These are phyloP conservation scores for Cornus controversa DNA, from an alignment of 148 eudicot species.

Conservation along the genomic window DNA sequence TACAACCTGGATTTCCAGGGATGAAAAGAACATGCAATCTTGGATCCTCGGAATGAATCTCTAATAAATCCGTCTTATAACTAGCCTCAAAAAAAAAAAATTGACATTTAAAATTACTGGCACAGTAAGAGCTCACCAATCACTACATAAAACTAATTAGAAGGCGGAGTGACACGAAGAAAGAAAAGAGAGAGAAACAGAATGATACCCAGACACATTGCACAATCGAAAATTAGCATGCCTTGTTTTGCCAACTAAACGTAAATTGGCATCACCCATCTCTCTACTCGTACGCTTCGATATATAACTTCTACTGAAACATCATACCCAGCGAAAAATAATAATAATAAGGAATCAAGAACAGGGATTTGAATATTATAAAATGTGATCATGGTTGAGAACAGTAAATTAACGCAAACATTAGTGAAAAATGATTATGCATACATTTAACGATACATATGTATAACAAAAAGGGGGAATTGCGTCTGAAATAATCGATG, in stretches of 20 bases:
- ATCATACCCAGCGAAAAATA: background rate
- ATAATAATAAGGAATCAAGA: background rate
- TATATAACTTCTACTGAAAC: conserved; percentile 15
- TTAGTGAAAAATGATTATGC: too few relatives aligned
- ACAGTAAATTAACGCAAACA: too few relatives aligned
- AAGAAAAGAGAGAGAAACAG: conserved; percentile 10
- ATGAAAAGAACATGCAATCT: conserved; percentile 62
- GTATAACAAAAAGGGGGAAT: too few relatives aligned
- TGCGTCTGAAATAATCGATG: too few relatives aligned
- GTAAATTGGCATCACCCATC: conserved; percentile 29
- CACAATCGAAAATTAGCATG: conserved; percentile 47
- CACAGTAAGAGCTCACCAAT: background rate
- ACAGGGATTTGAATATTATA: background rate
- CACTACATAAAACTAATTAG: too few relatives aligned
- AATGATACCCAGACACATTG: conserved; percentile 59
- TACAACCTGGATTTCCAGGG: conserved; percentile 91
- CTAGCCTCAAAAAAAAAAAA: conserved; percentile 28
- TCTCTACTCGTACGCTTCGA: background rate
- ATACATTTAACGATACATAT: background rate
- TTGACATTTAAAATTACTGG: conserved; percentile 2
- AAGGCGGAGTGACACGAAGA: too few relatives aligned
- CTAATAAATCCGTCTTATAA: conserved; percentile 66
- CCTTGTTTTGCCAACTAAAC: conserved; percentile 18
- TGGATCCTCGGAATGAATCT: conserved; percentile 62
- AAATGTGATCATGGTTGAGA: background rate